Percentiles rank a stretch among this genome's conserved stretches.
Conservation (phyloP, 2,329 filamentous ascomycete genomes). For the Lecanicillium sp. region DNA sequence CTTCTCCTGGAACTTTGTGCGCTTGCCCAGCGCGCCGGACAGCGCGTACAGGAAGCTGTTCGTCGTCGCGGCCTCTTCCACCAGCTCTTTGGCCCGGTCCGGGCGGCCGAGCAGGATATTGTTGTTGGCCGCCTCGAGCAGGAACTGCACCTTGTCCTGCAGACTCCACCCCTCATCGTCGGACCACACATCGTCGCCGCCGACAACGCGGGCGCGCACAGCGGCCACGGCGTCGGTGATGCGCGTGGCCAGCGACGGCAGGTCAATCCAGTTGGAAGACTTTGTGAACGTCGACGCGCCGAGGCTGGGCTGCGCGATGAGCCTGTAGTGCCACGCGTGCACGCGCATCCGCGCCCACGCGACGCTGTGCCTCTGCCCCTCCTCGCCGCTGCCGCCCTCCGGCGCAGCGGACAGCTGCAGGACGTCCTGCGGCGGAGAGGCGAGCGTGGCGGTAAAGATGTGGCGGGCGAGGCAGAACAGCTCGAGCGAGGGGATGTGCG, state of each 20-base stretch:
- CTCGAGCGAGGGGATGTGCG: constrained; percentile 75
- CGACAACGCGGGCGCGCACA: constrained; percentile 34
- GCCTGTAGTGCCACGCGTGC: constrained; percentile 62
- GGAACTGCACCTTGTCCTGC: constrained; percentile 59
- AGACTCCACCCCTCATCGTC: constrained; percentile 32
- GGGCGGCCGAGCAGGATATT: constrained; percentile 82
- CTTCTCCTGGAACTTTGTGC: constrained; percentile 73
- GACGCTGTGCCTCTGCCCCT: constrained; percentile 37
- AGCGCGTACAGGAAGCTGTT: constrained; percentile 76
- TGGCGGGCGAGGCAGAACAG: constrained; percentile 68
- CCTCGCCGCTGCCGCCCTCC: constrained; percentile 17
- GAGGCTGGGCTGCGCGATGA: constrained; percentile 51
- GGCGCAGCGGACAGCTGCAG: constrained; percentile 22
- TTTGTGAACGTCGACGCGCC: constrained; percentile 51
- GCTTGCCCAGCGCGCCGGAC: constrained; percentile 80
- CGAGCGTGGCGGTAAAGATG: constrained; percentile 33
- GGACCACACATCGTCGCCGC: constrained; percentile 31
- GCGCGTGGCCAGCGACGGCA: constrained; percentile 47
- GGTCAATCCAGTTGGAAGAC: constrained; percentile 53
- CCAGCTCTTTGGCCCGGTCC: constrained; percentile 62
- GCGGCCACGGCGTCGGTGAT: constrained; percentile 39
- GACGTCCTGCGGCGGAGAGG: constrained; percentile 18
- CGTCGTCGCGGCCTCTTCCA: constrained; percentile 59
- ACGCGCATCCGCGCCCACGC: constrained; percentile 64
- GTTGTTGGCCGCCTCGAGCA: constrained; percentile 77